Evolutionary conservation across 176 grass and related monocot genomes (phyloP), one percentile per base, ranked within the genome.

Genomic region (Aegilops speltoides): DNA sequence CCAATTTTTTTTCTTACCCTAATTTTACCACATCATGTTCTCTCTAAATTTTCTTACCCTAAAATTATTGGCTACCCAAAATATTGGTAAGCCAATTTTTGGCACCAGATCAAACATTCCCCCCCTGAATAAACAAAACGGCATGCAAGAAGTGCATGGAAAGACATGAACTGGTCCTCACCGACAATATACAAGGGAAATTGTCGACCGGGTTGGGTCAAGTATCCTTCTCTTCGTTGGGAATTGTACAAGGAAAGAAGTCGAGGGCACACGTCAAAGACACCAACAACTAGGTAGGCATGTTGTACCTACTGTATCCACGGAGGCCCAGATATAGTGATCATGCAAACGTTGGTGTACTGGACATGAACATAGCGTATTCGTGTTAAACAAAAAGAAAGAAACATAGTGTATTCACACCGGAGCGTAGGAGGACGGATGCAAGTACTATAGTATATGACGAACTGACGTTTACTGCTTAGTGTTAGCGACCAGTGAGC

Each of bases 201-300:
- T 71, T 59, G 12, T 50, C 9, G 60, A 62, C 11, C 66, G 32
- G 34, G 84, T 95, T 91, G 86, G 93, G 57, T 95, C 88, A 85
- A 74, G 64, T 76, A 95, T 93, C 93, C 83, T 88, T 95, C 86
- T 95, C 93, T 68, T 79, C 45, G 14, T 89, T 88, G 83, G 76
- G 85, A 93, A 85, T 34, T 23, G 77, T 66, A 73, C 32, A 86
- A 65, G 57, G 90, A 31, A 87, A 82, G 73, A 70, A 70, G 8
- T 69, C 32, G 17, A 37, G 17, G 83, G 86, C n/a, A 19, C 89
- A 88, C 84, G 82, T 48, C 31, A 32, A 50, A 16, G 41, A 82
- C 77, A 90, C 89, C 90, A 73, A 88, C 87, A 64, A 50, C 48
- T 45, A 64, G 46, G 46, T 16, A 50, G 46, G 62, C 83, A 59